These are phyloP conservation scores for Thalassia testudinum DNA, from an alignment of 116 monocot species.

Conservation along the genomic window DNA sequence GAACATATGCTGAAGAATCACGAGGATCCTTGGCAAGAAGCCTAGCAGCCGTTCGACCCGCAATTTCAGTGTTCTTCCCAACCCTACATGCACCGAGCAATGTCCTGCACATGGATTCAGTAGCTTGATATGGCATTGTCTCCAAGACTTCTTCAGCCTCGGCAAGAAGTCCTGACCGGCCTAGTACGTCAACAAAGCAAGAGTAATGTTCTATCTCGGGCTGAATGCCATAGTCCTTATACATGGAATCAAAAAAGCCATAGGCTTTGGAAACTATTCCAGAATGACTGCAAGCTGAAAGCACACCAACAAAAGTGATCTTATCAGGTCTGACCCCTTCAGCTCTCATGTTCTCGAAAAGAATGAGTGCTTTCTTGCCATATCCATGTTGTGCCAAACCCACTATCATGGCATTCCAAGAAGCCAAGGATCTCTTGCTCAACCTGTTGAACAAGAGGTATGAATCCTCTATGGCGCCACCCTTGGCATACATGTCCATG, in stretches of 20 bases:
- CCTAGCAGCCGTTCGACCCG: constrained; percentile 23
- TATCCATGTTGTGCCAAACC: constrained; percentile 65
- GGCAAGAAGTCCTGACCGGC: constrained; percentile 34
- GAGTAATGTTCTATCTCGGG: constrained; percentile 63
- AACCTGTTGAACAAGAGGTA: constrained; percentile 28
- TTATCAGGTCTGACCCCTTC: constrained; percentile 45
- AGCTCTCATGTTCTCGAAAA: constrained; percentile 32
- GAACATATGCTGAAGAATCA: constrained; percentile 67
- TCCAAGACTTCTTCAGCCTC: constrained; percentile 51
- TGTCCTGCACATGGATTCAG: constrained; percentile 34
- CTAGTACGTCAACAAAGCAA: constrained; percentile 57
- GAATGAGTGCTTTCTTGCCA: constrained; percentile 30
- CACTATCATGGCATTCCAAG: constrained; percentile 64
- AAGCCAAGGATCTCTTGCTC: constrained; percentile 15
- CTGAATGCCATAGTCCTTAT: constrained; percentile 22
- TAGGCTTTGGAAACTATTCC: constrained; percentile 50
- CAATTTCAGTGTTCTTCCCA: constrained; percentile 32
- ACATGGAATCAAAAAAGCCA: constrained; percentile 39
- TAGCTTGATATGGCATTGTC: constrained; percentile 48
- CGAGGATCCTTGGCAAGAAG: constrained; percentile 33
- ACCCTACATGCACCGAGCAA: constrained; percentile 63
- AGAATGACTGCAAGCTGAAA: constrained; percentile 77
- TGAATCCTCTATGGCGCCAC: constrained; percentile 49
- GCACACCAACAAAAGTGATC: constrained; percentile 53
- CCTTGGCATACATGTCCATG: constrained; percentile 72